A percentile compares a stretch with the other conserved stretches of the same genome.
These are phyloP conservation scores for Stemphylium beticola DNA, from an alignment of 2,329 filamentous ascomycete species.

Conservation along the genomic window DNA sequence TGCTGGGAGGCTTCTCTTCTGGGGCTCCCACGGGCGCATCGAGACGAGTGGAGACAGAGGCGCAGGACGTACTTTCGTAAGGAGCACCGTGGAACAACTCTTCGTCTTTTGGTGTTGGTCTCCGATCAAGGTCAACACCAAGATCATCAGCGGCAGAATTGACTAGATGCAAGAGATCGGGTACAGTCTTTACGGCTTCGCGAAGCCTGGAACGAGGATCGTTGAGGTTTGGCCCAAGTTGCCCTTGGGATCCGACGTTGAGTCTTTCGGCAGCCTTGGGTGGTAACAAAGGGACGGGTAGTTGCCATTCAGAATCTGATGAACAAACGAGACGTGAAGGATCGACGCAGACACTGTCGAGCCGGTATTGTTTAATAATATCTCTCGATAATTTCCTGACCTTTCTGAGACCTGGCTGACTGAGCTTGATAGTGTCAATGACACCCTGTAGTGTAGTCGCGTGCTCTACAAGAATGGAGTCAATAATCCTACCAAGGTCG, in stretches of 20 bases:
- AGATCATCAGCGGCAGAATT: conserved; percentile 46
- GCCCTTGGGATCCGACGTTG: conserved; percentile 32
- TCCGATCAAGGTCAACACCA: conserved; percentile 39
- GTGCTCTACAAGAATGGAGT: conserved; percentile 51
- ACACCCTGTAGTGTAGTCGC: conserved; percentile 47
- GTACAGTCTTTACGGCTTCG: conserved; percentile 36
- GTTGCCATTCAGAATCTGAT: conserved; percentile 13
- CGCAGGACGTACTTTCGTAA: conserved; percentile 17
- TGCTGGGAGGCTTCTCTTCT: conserved; percentile 7
- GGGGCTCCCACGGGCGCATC: neutral
- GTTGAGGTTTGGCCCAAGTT: conserved; percentile 41
- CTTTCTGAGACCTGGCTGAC: conserved; percentile 24
- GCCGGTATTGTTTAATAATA: conserved; percentile 22
- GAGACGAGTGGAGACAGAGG: conserved; percentile 5
- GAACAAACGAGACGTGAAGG: conserved; percentile 2
- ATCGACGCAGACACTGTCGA: conserved; percentile 2
- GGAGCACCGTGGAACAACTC: conserved; percentile 32
- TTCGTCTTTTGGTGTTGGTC: conserved; percentile 31
- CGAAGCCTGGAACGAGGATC: conserved; percentile 29
- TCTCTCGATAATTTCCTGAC: conserved; percentile 27
- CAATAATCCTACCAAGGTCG: conserved; percentile 49
- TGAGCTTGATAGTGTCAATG: conserved; percentile 47
- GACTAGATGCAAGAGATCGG: conserved; percentile 46
- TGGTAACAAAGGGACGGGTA: conserved; percentile 13
- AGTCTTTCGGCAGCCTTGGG: conserved; percentile 35